Conservation (phyloP, 108 stramenopile species). For the Nitzschia sp. region DNA sequence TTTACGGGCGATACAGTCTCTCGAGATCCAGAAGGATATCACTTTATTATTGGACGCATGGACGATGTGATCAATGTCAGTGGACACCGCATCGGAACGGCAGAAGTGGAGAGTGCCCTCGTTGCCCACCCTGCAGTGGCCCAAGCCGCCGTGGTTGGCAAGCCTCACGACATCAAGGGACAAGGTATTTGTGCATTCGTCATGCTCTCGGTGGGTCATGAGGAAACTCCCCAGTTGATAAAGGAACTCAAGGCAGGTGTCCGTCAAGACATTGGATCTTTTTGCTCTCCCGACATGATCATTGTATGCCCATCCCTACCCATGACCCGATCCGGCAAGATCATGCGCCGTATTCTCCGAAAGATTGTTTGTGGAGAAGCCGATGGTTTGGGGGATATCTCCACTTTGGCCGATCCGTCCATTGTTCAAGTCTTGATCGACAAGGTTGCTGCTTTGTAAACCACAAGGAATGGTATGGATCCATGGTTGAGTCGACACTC, state of each 20-base stretch:
- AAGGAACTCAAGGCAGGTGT: constrained; percentile 80
- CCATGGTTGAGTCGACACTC: too few species aligned
- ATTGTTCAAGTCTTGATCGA: constrained; percentile 86
- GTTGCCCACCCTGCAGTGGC: constrained; percentile 87
- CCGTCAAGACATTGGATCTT: constrained; percentile 84
- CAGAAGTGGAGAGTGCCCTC: constrained; percentile 92
- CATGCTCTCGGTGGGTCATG: constrained; percentile 67
- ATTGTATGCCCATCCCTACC: constrained; percentile 78
- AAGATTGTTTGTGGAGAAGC: constrained; percentile 92
- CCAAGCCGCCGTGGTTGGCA: constrained; percentile 92
- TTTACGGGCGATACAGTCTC: constrained; percentile 95
- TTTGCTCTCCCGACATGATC: constrained; percentile 92
- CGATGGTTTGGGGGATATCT: constrained; percentile 87
- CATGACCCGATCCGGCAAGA: constrained; percentile 95
- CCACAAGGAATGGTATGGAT: too few species aligned
- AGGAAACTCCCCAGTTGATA: constrained; percentile 66
- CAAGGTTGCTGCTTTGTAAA: constrained; percentile 40
- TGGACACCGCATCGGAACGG: constrained; percentile 97
- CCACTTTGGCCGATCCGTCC: constrained; percentile 94
- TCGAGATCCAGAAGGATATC: constrained; percentile 91
- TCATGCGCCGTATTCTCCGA: constrained; percentile 96
- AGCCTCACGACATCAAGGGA: constrained; percentile 91
- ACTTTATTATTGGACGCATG: constrained; percentile 96
- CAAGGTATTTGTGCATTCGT: constrained; percentile 80
- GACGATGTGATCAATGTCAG: constrained; percentile 97